Evolutionary conservation across 257 asterid species (phyloP).

Genomic region (Nicotiana attenuata): DNA sequence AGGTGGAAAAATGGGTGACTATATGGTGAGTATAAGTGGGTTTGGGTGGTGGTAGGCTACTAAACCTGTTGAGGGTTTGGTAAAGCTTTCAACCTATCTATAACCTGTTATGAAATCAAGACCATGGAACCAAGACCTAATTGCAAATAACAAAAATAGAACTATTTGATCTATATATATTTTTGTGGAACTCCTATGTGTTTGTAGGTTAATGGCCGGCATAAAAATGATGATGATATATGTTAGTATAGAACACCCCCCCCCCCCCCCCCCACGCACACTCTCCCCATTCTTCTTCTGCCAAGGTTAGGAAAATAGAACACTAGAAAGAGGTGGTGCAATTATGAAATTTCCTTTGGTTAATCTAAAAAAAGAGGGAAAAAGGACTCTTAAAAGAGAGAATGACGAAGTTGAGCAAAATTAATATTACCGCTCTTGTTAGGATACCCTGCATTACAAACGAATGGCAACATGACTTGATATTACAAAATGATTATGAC

Average conservation of each 20-base stretch:
- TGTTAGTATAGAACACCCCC: not conserved
- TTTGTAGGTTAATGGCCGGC: not conserved
- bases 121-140: not conserved
- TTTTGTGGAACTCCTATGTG: not conserved
- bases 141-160: not conserved
- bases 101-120: not conserved
- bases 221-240: not conserved
- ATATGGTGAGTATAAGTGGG: not conserved
- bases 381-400: not conserved
- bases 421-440: not conserved
- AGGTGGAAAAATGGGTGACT: not conserved
- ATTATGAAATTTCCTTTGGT: not conserved
- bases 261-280: not conserved
- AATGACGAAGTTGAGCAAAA: not conserved
- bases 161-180: not conserved
- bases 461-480: not conserved
- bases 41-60: not conserved
- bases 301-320: not conserved
- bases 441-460: not conserved
- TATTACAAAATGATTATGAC: not conserved
- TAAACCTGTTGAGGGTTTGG: not conserved
- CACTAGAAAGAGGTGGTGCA: not conserved
- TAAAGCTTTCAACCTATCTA: not conserved
- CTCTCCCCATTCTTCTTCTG: too few species aligned
- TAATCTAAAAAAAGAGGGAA: not conserved